Evolutionary conservation across 257 asterid species (phyloP), one percentile per base, ranked within the genome.

Genomic region (Solanum boliviense): DNA sequence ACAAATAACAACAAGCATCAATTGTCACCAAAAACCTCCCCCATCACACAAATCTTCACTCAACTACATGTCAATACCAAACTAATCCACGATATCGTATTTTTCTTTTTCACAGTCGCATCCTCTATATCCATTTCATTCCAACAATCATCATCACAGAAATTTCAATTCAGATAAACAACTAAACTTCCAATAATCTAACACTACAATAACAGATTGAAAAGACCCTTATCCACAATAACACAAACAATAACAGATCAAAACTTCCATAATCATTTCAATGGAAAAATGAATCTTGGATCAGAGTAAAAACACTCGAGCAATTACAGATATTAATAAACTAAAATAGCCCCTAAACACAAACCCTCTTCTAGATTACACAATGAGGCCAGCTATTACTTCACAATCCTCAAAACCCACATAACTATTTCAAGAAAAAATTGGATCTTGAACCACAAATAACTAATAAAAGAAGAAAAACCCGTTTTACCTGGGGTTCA

Each of bases 401-500:
- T 48, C 41, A 46, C 23, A 48, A 46, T 48, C 62, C n/a, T 29
- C 85, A 44, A 79, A 29, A 27, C 25, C 68, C 32, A 79, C 68
- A 46, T 46, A 79, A 44, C 10, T 27, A 79, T 27, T 44, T 79
- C 68, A 44, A 27, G n/a, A 41, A 79, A 79, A 44, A 15, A 44
- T 5, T 27, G 85, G 85, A 79, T 79, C 85, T 46, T 46, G 65
- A 46, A 44, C 25, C 2, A 78, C 34, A 78, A 78, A 39, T 41
- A 46, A 0, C 13, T 8, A 46, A 10, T 27, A 46, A 27, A 81
- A 79, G 20, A 38, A 76, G 20, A 46, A 79, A 20, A 71, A 27
- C 16, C 35, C 38, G 38, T 84, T 29, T 60, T 73, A 95, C 98
- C 98, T 91, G 92, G 76, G 88, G 84, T 70, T 89, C 85, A 87